These are phyloP conservation scores for Fimicolochytrium jonesii DNA, from an alignment of 192 early-diverging fungal species.

Conservation along the genomic window DNA sequence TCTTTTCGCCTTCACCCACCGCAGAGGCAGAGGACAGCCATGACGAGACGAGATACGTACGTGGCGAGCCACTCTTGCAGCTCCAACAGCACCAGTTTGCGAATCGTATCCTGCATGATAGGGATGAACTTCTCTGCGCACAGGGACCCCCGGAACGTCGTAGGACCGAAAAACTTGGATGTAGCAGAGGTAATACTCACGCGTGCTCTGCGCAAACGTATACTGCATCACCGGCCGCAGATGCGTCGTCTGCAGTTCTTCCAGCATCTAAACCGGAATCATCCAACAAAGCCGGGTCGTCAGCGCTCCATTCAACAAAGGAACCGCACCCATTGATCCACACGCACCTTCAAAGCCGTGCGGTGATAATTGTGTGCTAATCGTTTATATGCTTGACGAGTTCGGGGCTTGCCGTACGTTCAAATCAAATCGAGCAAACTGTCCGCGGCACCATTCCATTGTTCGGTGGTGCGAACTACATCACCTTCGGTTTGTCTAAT, in stretches of 20 bases:
- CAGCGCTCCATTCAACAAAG: background rate
- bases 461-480: no score
- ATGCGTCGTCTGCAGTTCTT: constrained; percentile 68
- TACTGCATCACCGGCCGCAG: constrained; percentile 72
- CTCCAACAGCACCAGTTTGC: constrained; percentile 78
- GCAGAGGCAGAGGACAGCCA: no score
- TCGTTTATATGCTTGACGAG: no score
- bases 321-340: no score
- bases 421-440: no score
- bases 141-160: no score
- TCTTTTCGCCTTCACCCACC: background rate
- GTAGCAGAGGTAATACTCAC: no score
- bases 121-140: constrained; percentile 74
- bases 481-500: no score
- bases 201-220: constrained; percentile 77
- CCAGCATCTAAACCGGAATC: constrained; percentile 64
- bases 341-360: constrained; percentile 73
- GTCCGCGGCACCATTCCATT: no score
- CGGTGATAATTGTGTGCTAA: constrained; percentile 94
- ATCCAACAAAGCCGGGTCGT: background rate
- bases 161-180: no score
- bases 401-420: no score
- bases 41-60: no score
- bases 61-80: constrained; percentile 89
- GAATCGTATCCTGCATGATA: constrained; percentile 80